phyloP scores from a whole-genome alignment of 768 basidiomycete genomes.

The Suillus ampliporus region DNA sequence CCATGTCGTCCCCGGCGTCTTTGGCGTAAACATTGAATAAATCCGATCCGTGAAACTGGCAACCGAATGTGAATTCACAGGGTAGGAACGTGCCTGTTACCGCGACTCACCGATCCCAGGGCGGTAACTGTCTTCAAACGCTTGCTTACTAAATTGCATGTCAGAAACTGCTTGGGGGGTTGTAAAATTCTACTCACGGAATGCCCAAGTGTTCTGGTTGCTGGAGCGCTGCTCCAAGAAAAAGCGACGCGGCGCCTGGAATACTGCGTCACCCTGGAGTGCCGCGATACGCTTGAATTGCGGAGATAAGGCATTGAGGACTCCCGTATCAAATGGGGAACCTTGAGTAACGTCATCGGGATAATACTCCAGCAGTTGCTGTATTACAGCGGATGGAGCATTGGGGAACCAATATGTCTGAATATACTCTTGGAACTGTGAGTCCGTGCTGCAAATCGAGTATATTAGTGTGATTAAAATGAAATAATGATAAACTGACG shows the following conservation, averaged over 20 bases:
- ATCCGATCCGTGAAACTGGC: constrained; percentile 50
- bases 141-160: constrained; percentile 44
- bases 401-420: constrained; percentile 34
- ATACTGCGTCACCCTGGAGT: constrained; percentile 54
- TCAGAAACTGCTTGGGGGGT: neutral
- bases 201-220: constrained; percentile 47
- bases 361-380: constrained; percentile 38
- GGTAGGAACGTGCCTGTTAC: neutral
- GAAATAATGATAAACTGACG: constrained; percentile 36
- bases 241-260: constrained; percentile 56
- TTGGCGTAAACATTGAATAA: constrained; percentile 46
- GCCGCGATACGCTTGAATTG: constrained; percentile 59
- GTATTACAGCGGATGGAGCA: constrained; percentile 27
- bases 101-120: constrained; percentile 48
- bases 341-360: constrained; percentile 48
- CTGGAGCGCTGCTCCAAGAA: constrained; percentile 45
- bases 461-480: neutral
- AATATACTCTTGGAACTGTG: constrained; percentile 39
- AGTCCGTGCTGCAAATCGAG: constrained; percentile 22
- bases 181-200: constrained; percentile 14
- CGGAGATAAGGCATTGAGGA: constrained; percentile 48
- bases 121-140: constrained; percentile 48
- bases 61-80: neutral
- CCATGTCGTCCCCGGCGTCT: constrained; percentile 46
- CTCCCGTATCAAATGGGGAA: constrained; percentile 57